Percentiles rank a stretch among this genome's conserved stretches.
phyloP scores from a whole-genome alignment of 805 yeast genomes.

The Candida pseudofarinosa region DNA sequence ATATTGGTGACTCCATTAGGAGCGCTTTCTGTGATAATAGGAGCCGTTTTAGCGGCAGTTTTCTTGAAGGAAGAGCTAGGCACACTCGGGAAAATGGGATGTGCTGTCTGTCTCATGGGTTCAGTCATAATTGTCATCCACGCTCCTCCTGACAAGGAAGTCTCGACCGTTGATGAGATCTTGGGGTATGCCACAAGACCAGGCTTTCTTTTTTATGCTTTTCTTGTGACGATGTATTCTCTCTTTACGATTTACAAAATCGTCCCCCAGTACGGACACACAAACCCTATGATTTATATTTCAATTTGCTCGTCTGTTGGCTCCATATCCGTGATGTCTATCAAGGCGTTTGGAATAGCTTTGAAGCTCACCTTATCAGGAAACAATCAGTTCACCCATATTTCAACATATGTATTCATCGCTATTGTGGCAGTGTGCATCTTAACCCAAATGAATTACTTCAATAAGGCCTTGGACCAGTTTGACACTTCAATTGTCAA shows the following conservation, averaged over 20 bases:
- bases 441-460: conserved; percentile 87
- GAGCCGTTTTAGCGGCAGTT: conserved; percentile 84
- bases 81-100: conserved; percentile 83
- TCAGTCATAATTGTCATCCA: conserved; percentile 84
- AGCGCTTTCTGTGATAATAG: conserved; percentile 84
- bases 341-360: conserved; percentile 91
- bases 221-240: conserved; percentile 62
- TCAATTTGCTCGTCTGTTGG: conserved; percentile 90
- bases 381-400: conserved; percentile 81
- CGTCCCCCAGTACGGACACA: conserved; percentile 75
- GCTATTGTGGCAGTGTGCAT: conserved; percentile 77
- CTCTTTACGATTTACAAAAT: conserved; percentile 76
- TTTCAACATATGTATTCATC: conserved; percentile 79
- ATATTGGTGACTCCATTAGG: conserved; percentile 89
- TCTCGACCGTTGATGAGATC: conserved; percentile 84
- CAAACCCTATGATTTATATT: conserved; percentile 83
- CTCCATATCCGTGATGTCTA: conserved; percentile 84
- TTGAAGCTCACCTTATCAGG: conserved; percentile 80
- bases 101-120: conserved; percentile 86
- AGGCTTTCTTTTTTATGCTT: conserved; percentile 63
- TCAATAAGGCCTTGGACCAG: conserved; percentile 89
- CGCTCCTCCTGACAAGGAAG: conserved; percentile 93
- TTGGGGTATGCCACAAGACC: conserved; percentile 76
- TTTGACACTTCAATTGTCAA: conserved; percentile 90
- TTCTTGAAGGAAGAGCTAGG: conserved; percentile 86